Evolutionary conservation across 2,329 filamentous ascomycete genomes (phyloP).

Genomic region (Aspergillus tamarii): DNA sequence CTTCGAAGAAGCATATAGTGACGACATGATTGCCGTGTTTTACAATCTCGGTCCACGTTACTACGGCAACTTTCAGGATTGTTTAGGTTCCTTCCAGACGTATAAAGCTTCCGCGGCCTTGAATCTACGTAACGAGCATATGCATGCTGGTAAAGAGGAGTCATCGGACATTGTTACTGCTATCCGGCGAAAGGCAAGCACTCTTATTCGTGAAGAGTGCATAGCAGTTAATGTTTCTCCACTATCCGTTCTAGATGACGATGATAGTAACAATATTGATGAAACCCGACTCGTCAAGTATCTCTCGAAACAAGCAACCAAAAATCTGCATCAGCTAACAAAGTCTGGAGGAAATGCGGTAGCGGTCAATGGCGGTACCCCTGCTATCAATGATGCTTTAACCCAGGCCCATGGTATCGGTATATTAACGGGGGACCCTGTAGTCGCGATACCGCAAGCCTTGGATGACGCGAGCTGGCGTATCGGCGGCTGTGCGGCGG

Average conservation of each 20-base stretch:
- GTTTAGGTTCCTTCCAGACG: constrained; percentile 92
- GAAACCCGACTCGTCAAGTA: constrained; percentile 76
- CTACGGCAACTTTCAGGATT: constrained; percentile 95
- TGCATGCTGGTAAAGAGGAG: constrained; percentile 87
- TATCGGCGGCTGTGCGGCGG: constrained; percentile 84
- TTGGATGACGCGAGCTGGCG: constrained; percentile 93
- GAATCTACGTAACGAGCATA: constrained; percentile 86
- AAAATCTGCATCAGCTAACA: constrained; percentile 69
- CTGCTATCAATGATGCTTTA: constrained; percentile 87
- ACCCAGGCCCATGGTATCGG: constrained; percentile 78
- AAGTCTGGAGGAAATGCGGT: constrained; percentile 75
- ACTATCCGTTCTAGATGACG: constrained; percentile 76
- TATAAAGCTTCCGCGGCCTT: constrained; percentile 90
- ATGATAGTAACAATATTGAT: constrained; percentile 71
- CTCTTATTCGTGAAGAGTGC: constrained; percentile 77
- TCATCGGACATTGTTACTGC: constrained; percentile 88
- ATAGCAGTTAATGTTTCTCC: constrained; percentile 84
- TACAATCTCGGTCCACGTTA: constrained; percentile 88
- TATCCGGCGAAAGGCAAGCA: constrained; percentile 81
- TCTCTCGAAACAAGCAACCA: constrained; percentile 72
- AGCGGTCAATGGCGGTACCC: constrained; percentile 84
- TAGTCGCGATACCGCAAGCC: constrained; percentile 78
- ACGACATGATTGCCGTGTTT: constrained; percentile 89
- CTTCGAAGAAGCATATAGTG: constrained; percentile 83
- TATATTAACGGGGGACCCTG: constrained; percentile 78